A percentile compares a stretch with the other conserved stretches of the same genome.
Evolutionary conservation across 495 filamentous ascomycete species (phyloP).

Genomic region (Tuber microsphaerosporum): DNA sequence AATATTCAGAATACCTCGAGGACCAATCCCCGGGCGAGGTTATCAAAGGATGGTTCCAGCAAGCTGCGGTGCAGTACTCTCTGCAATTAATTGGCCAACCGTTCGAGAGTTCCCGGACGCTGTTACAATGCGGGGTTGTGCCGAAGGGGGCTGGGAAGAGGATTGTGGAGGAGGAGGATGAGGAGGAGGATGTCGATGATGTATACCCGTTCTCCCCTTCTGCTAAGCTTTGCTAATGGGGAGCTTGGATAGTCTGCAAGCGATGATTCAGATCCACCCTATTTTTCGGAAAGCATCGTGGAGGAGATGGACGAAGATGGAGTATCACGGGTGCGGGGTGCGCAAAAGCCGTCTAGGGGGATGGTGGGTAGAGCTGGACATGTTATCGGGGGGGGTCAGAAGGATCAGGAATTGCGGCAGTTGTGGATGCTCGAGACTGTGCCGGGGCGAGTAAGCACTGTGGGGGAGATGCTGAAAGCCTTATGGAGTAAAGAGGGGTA

Average conservation of each 20-base stretch:
- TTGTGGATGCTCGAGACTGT: slow-evolving; percentile 35
- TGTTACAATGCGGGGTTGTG: slow-evolving; percentile 69
- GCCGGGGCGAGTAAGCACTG: slow-evolving; percentile 10
- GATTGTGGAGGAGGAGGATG: slow-evolving; percentile 34
- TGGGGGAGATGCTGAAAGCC: slow-evolving; percentile 38
- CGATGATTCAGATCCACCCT: slow-evolving; percentile 70
- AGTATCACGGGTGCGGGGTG: slow-evolving; percentile 45
- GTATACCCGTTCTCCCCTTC: slow-evolving; percentile 30
- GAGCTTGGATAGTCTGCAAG: slow-evolving; percentile 43
- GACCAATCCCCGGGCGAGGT: slow-evolving; percentile 70
- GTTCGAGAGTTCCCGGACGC: slow-evolving; percentile 90
- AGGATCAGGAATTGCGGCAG: slow-evolving; percentile 35
- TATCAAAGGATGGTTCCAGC: slow-evolving; percentile 64
- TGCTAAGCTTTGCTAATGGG: slow-evolving; percentile 14
- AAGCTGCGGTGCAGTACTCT: slow-evolving; percentile 78
- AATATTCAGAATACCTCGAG: slow-evolving; percentile 78
- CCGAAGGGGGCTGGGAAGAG: slow-evolving; percentile 42
- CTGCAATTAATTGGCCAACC: slow-evolving; percentile 82
- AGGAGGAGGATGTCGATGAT: slow-evolving; percentile 43
- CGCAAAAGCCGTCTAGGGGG: slow-evolving; percentile 52
- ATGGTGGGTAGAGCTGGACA: slow-evolving; percentile 52
- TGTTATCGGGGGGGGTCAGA: slow-evolving; percentile 34
- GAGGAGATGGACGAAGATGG: slow-evolving; percentile 45
- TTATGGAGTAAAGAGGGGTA: slow-evolving; percentile 83
- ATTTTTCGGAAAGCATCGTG: slow-evolving; percentile 63